Base-by-base conservation (phyloP, 1,284 basidiomycete genomes). In the Ceratobasidium sp. region DNA sequence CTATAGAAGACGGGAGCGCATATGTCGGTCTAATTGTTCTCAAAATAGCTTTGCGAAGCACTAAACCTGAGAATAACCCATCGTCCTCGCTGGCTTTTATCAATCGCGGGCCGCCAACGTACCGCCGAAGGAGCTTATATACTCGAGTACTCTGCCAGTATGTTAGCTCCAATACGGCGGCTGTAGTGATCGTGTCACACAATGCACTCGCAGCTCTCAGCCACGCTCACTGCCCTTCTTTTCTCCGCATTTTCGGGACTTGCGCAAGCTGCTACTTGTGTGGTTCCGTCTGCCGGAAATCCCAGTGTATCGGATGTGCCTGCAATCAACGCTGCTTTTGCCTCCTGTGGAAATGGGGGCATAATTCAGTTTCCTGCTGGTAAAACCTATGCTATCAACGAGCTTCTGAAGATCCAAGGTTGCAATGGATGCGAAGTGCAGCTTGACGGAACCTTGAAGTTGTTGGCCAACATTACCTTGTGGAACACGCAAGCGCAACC, bases 371-470 rank as follows among this genome's bases (percentile, higher is more conserved):
- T 72, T 30, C 43, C 70, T 3, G 59, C 45, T 41, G 70, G 70
- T n/a, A 72, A 53, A 50, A 72, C 58, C 28, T 72, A 72, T 18
- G 48, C 55, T 12, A 61, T 72, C 41, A 72, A 72, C 59, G 70
- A 72, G 45, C 34, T 72, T 8, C 48, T 72, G 14, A 60, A 59
- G 45, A 72, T 72, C 8, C 57, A 72, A 39, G 70, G 70, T 12
- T 72, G 70, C 46, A 59, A 72, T 34, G 58, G 70, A 39, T 72
- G 70, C 48, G 70, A 72, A 28, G 70, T 72, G n/a, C 70, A 72
- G 59, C 32, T 72, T 12, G 70, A 72, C 26, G 70, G 70, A 12
- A 72, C 46, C 16, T 46, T 72, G 39, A 72, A 72, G 30, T 59
- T 60, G 16, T 48, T 52, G 43, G 58, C 23, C 2, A 46, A 72